Base-by-base conservation (phyloP, 768 basidiomycete genomes). In the Nidularia sp. region DNA sequence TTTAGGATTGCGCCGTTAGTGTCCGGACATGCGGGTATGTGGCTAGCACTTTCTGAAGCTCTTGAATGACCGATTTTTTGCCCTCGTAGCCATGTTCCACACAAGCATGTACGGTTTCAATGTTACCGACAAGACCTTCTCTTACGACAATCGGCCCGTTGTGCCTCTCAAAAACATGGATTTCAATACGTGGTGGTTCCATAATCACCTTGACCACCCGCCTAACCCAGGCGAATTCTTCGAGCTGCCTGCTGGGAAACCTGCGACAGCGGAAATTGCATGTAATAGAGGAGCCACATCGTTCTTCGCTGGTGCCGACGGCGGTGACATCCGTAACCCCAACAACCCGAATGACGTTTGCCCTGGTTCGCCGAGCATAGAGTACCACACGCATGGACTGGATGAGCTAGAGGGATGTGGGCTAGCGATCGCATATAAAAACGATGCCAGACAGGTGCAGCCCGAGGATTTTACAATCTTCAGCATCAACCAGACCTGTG, bases 341-440 rank as follows among this genome's bases (percentile, higher is more conserved):
- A 60, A 72, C 47, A 66, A 82, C 39, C 75, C 74, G 25, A 71
- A 85, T 62, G 62, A 80, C 52, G 70, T 73, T 4, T 87, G 85
- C 53, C 81, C 83, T 0, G 68, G 69, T 13, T 72, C 77, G 0
- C 62, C 70, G 1, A 58, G 63, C 6, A 45, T 67, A 1, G 72
- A 74, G 13, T 85, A 71, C 64, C 85, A 88, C 57, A 86, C 85
- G 0, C 75, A 67, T 0, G 81, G 79, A 0, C 45, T 76, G 0
- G 63, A 73, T 49, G 84, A 85, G 57, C 64, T 84, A 34, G 76
- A 73, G 47, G 85, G 86, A 8, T 88, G 86, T 61, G 81, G 78
- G 0, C 69, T 93, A 33, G 87, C 80, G 0, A 90, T 93, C 56
- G 79, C 86, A n/a, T 90, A 93, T 70, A 84, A 87, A 63, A 78